Evolutionary conservation across 129 eudicot species (phyloP).

Genomic region (Ambrosia artemisiifolia): DNA sequence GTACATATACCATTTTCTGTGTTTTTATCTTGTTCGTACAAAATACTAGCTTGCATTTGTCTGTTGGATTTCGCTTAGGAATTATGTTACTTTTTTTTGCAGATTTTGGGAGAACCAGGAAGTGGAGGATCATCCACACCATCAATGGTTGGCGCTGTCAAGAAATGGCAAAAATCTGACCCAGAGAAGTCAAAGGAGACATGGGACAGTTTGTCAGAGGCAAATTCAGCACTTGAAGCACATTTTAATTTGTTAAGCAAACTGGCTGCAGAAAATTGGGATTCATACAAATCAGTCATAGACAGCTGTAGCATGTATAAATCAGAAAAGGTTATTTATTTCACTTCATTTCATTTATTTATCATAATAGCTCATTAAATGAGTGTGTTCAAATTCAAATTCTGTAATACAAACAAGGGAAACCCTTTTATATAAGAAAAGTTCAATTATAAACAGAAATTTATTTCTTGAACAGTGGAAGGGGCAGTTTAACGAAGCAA

Average conservation of each 20-base stretch:
- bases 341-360: neutral
- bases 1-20: neutral
- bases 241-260: conserved; percentile 51
- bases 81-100: conserved; percentile 11
- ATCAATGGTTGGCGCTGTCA: conserved; percentile 95
- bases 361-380: neutral
- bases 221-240: conserved; percentile 64
- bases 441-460: conserved; percentile 1
- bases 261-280: conserved; percentile 54
- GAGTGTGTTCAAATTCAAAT: neutral
- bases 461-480: conserved; percentile 56
- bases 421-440: neutral
- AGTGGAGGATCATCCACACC: conserved; percentile 91
- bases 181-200: conserved; percentile 62
- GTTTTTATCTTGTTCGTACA: neutral
- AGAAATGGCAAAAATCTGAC: conserved; percentile 92
- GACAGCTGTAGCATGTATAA: conserved; percentile 46
- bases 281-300: conserved; percentile 52
- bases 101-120: conserved; percentile 95
- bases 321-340: conserved; percentile 59
- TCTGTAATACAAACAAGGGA: neutral
- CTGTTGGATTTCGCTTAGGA: neutral
- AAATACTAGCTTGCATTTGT: neutral
- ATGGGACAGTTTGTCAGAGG: conserved; percentile 74
- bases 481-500: conserved; percentile 47